Base-by-base conservation (phyloP, 75 land plant species). In the Adiantum capillusveneris region DNA sequence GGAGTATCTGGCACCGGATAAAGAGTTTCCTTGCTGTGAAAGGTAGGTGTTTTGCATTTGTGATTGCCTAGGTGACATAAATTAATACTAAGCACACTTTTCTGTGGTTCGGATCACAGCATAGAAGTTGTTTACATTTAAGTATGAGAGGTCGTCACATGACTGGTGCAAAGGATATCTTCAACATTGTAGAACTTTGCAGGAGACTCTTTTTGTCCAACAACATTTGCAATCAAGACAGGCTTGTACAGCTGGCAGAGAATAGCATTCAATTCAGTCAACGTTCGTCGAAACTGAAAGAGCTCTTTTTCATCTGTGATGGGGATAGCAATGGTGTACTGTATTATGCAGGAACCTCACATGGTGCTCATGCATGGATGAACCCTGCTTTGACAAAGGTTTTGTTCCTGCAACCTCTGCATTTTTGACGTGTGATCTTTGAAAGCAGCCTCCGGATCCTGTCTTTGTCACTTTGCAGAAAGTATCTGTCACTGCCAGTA, bases 251-350 rank as follows among this genome's bases (percentile, higher is more conserved):
- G 28, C 28, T 53, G 2, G 1, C 28, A 24, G 25, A 53, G 13
- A 25, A 44, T 46, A 71, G 85, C 53, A 44, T 65, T 1, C 71
- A 81, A 65, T 85, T 81, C 65, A 85, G 79, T 49, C 84, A 79
- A 28, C 71, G 98, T 25, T 53, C 73, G 45, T 85, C 98, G 45
- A 84, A 84, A 62, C 83, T 52, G 63, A 93, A 80, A 65, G 87
- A 93, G 64, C 84, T 93, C 39, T 69, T 70, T 54, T 93, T 89
- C 59, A 78, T 93, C 44, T 81, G 87, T 73, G 98, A 93, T 76
- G 98, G 98, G 22, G 98, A 93, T 48, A 73, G 76, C 65, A 93
- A 93, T 72, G 98, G 98, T 39, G 90, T 88, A 29, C 57, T 93
- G 29, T 81, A 85, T 62, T 93, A 66, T 66, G 79, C 89, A 28